Percentiles rank a stretch among this genome's conserved stretches.
These are phyloP conservation scores for Yamadazyma dushanensis DNA, from an alignment of 1,139 yeast genomes.

Conservation along the genomic window DNA sequence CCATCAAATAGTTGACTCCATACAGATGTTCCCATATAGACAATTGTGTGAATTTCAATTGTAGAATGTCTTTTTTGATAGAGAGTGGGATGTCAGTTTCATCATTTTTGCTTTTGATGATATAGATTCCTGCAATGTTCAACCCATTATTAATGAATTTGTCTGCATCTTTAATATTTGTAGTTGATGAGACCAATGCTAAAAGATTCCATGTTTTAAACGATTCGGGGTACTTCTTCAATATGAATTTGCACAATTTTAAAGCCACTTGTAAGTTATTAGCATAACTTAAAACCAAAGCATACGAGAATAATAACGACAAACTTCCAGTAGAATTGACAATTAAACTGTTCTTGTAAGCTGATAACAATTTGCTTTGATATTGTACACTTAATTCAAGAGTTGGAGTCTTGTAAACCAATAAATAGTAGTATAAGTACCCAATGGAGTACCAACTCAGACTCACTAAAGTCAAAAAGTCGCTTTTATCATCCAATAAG, in stretches of 20 bases:
- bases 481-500: constrained; percentile 29
- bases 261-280: constrained; percentile 29
- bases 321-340: constrained; percentile 41
- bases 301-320: constrained; percentile 35
- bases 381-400: constrained; percentile 19
- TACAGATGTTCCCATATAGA: constrained; percentile 66
- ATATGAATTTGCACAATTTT: constrained; percentile 43
- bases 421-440: constrained; percentile 29
- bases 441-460: constrained; percentile 44
- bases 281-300: constrained; percentile 34
- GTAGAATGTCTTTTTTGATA: constrained; percentile 59
- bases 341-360: constrained; percentile 39
- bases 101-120: constrained; percentile 30
- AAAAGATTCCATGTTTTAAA: constrained; percentile 49
- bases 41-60: constrained; percentile 73
- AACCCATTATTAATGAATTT: constrained; percentile 44
- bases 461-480: constrained; percentile 32
- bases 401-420: constrained; percentile 30
- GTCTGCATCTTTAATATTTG: constrained; percentile 32
- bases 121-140: constrained; percentile 43
- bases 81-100: constrained; percentile 29
- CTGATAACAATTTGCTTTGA: constrained; percentile 20
- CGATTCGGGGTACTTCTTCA: constrained; percentile 44
- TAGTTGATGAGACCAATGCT: constrained; percentile 22
- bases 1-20: constrained; percentile 64